Base-by-base conservation (phyloP, 768 basidiomycete species). In the Punctularia strigosozonata region DNA sequence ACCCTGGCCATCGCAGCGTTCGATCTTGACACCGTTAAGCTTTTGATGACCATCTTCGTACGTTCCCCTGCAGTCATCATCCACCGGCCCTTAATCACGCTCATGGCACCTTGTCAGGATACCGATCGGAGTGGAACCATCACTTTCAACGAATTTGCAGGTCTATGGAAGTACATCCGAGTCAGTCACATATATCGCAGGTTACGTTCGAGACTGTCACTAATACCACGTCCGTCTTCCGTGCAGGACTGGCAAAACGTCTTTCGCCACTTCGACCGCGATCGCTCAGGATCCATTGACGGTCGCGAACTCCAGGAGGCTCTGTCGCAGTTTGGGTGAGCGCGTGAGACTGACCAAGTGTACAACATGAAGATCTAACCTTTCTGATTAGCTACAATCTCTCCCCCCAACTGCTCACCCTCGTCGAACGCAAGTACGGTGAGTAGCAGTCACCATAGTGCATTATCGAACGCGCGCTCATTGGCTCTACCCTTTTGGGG, bases 371-470 rank as follows among this genome's bases (percentile, higher is more conserved):
- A 24, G 2, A 19, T 31, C 21, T 2, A n/a, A n/a, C n/a, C n/a
- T n/a, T n/a, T 24, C 6, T 6, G 34, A 15, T 37, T 38, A 73
- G 72, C 15, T 88, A 74, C 61, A 77, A 76, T 48, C 69, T 90
- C 31, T 69, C 71, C 10, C 84, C 86, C 1, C 65, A 59, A 5
- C 61, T 87, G 20, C 61, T 90, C 31, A 56, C 62, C 19, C 68
- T 87, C 14, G 62, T 90, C 23, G 73, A 82, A 55, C 68, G 62
- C 62, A 91, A 91, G 69, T 91, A 87, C 51, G 77, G 84, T 86
- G 59, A 57, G 64, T 53, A n/a, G 24, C n/a, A n/a, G n/a, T 7
- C 8, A 32, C 14, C 31, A 24, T 23, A 17, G 24, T 17, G 6
- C 13, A 7, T 2, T 23, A 10, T 19, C 17, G 10, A 22, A 12